These are phyloP conservation scores for Guillardia theta DNA, from an alignment of 78 protist genomes.

Conservation along the genomic window DNA sequence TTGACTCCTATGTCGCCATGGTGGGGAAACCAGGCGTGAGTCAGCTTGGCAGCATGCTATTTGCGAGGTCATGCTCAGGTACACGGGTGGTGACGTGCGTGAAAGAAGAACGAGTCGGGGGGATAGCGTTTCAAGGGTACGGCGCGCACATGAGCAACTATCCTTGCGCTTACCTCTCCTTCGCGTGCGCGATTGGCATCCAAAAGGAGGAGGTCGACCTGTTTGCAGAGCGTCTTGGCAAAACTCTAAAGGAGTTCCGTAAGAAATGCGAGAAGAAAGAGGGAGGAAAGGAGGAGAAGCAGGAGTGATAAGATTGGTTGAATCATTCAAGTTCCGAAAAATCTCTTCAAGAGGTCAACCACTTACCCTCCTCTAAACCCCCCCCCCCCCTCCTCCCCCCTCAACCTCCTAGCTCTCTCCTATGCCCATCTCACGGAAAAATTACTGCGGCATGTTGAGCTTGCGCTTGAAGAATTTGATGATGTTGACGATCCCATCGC, in stretches of 20 bases:
- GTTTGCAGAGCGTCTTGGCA: not conserved
- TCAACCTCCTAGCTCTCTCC: too few species aligned
- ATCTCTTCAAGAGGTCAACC: too few species aligned
- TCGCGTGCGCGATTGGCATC: slow-evolving; percentile 87
- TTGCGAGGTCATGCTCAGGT: not conserved
- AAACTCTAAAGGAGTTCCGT: not conserved
- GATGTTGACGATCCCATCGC: too few species aligned
- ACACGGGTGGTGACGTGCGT: slow-evolving; percentile 35
- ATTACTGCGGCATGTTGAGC: too few species aligned
- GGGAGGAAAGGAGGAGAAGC: too few species aligned
- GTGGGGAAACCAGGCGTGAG: not conserved
- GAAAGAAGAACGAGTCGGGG: slow-evolving; percentile 37
- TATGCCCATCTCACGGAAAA: too few species aligned
- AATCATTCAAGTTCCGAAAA: too few species aligned
- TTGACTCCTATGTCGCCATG: not conserved
- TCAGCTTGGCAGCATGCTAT: slow-evolving; percentile 31
- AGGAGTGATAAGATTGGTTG: too few species aligned
- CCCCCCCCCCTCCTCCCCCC: too few species aligned
- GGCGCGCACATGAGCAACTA: slow-evolving; percentile 76
- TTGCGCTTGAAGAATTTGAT: too few species aligned
- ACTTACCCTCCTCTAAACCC: too few species aligned
- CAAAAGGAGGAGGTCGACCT: not conserved
- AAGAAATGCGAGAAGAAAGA: too few species aligned
- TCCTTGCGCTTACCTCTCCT: slow-evolving; percentile 74
- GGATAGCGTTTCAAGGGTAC: slow-evolving; percentile 61